Evolutionary conservation across 2,329 filamentous ascomycete genomes (phyloP), one percentile per base, ranked within the genome.

Genomic region (Didymella arachidicola): DNA sequence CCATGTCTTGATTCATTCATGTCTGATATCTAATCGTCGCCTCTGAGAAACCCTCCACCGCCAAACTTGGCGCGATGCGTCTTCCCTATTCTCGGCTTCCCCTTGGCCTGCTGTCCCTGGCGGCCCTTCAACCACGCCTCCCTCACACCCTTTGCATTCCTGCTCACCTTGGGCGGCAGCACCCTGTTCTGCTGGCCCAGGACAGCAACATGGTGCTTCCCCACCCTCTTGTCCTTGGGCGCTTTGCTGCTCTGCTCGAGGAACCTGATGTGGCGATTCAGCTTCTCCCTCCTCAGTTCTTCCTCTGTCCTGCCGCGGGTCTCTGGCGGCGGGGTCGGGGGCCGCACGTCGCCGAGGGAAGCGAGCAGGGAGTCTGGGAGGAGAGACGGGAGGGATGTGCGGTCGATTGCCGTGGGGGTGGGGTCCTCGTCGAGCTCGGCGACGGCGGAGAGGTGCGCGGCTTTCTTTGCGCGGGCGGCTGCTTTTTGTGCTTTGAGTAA

Each of bases 361-460:
- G 80, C 80, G 47, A 85, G 71, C 41, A 85, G 79, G 25, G 82
- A 81, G 50, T 80, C 79, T 5, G 83, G 83, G 32, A 85, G 79
- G 22, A 84, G 76, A 38, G 77, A 78, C 6, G 83, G 83, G 12
- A 84, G 77, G 32, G 53, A 18, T 46, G 43, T 10, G 39, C 47
- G 50, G 32, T 22, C 42, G 16, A 30, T 42, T 2, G 25, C 19
- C 19, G 19, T 39, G 36, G 36, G 38, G 11, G 38, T 25, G 10
- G 38, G 3, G 19, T 41, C 38, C 3, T 57, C 51, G 36, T 57
- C 18, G 25, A 25, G 5, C 32, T 47, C 47, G 26, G 50, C 27
- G 18, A 54, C 32, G 5, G 57, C 41, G 16, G 57, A 42, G 7
- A 55, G 43, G 34, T 42, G 62, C 3, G 68, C 71, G n/a, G 69